A percentile compares a stretch with the other conserved stretches of the same genome.
Evolutionary conservation across 148 eudicot genomes (phyloP).

Genomic region (Salicornia ramosissima): DNA sequence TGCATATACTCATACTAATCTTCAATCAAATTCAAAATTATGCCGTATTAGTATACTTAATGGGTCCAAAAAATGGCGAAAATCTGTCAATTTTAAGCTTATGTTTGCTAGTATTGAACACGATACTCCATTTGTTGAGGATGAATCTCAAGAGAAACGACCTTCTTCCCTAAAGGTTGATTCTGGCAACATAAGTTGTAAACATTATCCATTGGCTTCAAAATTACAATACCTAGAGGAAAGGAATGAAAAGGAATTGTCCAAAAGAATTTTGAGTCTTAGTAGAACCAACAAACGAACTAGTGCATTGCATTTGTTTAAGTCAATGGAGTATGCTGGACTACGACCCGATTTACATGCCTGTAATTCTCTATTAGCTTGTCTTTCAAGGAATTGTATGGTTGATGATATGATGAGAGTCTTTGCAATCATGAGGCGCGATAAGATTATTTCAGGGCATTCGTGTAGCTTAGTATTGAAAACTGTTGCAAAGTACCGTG

Average conservation of each 20-base stretch:
- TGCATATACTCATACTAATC: neutral
- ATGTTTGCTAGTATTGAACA: conserved; percentile 24
- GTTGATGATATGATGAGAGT: conserved; percentile 45
- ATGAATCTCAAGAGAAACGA: neutral
- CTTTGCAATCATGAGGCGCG: conserved; percentile 47
- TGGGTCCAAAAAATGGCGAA: conserved; percentile 8
- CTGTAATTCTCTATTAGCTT: conserved; percentile 60
- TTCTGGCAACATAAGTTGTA: neutral
- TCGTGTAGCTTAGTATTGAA: conserved; percentile 54
- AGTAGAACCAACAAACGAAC: conserved; percentile 46
- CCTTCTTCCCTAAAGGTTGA: neutral
- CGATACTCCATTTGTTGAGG: conserved; percentile 13
- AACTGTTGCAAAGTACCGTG: conserved; percentile 40
- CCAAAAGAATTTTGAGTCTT: conserved; percentile 48
- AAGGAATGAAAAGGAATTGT: conserved; percentile 44
- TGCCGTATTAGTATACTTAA: neutral
- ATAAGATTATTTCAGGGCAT: conserved; percentile 44
- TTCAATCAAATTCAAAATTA: neutral
- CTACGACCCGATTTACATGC: conserved; percentile 52
- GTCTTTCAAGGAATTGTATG: conserved; percentile 46
- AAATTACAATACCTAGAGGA: conserved; percentile 52
- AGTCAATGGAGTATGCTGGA: conserved; percentile 47
- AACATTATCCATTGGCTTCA: conserved; percentile 6
- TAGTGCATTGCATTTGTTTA: conserved; percentile 53
- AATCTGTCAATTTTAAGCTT: conserved; percentile 11